phyloP scores from a whole-genome alignment of 345 rosid genomes.

The Chamaenerion angustifolium region DNA sequence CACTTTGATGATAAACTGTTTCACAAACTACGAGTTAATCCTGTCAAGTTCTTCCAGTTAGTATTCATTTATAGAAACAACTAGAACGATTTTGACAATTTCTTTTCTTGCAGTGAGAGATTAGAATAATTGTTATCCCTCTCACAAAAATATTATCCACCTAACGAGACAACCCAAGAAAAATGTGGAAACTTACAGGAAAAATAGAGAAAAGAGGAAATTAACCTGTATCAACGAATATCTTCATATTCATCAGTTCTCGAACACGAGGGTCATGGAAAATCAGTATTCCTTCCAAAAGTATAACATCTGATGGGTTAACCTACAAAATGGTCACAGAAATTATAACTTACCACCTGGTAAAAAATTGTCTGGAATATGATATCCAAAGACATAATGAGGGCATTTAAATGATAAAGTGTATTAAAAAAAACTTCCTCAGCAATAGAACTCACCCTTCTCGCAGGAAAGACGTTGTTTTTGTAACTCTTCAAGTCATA shows the following conservation, averaged over 20 bases:
- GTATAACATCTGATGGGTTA: slow-evolving; percentile 17
- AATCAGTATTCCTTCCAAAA: slow-evolving; percentile 16
- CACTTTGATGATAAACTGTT: no score
- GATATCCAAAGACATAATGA: no score
- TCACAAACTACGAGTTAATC: no score
- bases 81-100: no score
- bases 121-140: no score
- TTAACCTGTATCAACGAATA: slow-evolving; percentile 18
- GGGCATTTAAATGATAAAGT: background rate
- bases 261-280: slow-evolving; percentile 18
- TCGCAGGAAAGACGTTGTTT: slow-evolving; percentile 36
- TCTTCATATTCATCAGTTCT: slow-evolving; percentile 18
- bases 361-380: background rate
- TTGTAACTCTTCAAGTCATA: slow-evolving; percentile 88
- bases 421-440: background rate
- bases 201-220: slow-evolving; percentile 1
- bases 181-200: background rate
- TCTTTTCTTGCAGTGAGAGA: background rate
- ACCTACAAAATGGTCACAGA: slow-evolving; percentile 8
- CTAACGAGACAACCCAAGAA: background rate
- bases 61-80: no score
- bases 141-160: background rate
- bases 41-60: no score
- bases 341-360: background rate
- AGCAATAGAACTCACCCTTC: slow-evolving; percentile 36